phyloP scores from a whole-genome alignment of 2,329 filamentous ascomycete species.

The Taxawa tesnikishii region DNA sequence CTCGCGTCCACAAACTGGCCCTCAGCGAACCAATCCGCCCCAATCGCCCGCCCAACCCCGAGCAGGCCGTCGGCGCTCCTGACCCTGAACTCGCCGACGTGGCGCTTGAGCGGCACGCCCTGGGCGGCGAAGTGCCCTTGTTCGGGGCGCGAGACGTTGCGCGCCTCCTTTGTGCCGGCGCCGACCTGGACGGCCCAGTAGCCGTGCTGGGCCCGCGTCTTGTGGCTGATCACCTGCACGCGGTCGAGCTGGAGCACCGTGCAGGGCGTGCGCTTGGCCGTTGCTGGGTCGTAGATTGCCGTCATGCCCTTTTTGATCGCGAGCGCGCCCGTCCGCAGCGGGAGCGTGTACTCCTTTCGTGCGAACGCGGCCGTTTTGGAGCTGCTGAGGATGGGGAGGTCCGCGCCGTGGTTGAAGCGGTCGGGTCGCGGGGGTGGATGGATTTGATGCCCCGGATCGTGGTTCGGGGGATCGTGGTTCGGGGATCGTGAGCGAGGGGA shows the following conservation, averaged over 20 bases:
- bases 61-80: slow-evolving; percentile 60
- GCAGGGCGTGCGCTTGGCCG: slow-evolving; percentile 67
- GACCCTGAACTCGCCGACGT: slow-evolving; percentile 80
- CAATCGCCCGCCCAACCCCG: slow-evolving; percentile 61
- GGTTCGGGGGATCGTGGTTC: slow-evolving; percentile 14
- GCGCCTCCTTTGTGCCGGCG: slow-evolving; percentile 57
- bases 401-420: slow-evolving; percentile 41
- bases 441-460: slow-evolving; percentile 40
- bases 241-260: slow-evolving; percentile 90
- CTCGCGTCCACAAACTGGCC: slow-evolving; percentile 85
- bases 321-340: slow-evolving; percentile 66
- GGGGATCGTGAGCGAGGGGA: slow-evolving; percentile 14
- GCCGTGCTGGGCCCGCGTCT: slow-evolving; percentile 67
- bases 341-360: slow-evolving; percentile 45
- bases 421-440: slow-evolving; percentile 36
- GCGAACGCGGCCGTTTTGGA: slow-evolving; percentile 46
- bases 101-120: slow-evolving; percentile 70
- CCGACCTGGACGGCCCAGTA: slow-evolving; percentile 94
- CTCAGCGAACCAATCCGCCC: slow-evolving; percentile 80
- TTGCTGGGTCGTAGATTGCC: slow-evolving; percentile 65
- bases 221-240: slow-evolving; percentile 79
- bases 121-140: slow-evolving; percentile 80
- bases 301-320: slow-evolving; percentile 95
- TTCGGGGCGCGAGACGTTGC: slow-evolving; percentile 69
- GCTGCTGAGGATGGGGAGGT: slow-evolving; percentile 40